Base-by-base conservation (phyloP, 345 rosid genomes). In the Angophora floribunda region DNA sequence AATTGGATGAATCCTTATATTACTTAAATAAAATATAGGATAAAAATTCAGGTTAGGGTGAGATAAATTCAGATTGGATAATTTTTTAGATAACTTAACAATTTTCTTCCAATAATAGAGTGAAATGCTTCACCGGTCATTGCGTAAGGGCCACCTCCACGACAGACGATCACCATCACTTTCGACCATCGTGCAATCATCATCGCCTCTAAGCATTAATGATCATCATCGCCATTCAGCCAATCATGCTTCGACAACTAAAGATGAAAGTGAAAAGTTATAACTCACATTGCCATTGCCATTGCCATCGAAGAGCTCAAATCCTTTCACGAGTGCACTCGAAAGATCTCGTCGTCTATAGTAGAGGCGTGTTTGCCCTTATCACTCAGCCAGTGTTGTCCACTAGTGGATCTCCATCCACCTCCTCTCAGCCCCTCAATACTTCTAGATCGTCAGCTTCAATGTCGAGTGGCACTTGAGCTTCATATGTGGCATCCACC, bases 181-280 rank as follows among this genome's bases (percentile, higher is more conserved):
- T 55, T 55, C 28, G 24, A 55, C 9, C 28, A 55, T 12, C 12
- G 9, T 55, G 61, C 28, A 9, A 4, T 55, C 61, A 28, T 55
- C 13, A n/a, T n/a, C n/a, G n/a, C n/a, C n/a, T n/a, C n/a, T n/a
- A n/a, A n/a, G n/a, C n/a, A n/a, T n/a, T n/a, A n/a, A n/a, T n/a
- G n/a, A n/a, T n/a, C n/a, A n/a, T n/a, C n/a, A 55, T 28, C 8
- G 2, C 28, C 22, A 55, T 21, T 26, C 8, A 19, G 0, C 5
- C 22, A 2, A 55, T 55, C 28, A 1, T 55, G 13, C 24, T 22
- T 22, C 12, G 2, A 12, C 28, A 1, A 55, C 1, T 55, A 28
- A 55, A 28, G 6, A 2, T 55, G 9, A 55, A 22, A 22, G 21
- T 0, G 28, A 55, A 0, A 9, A 55, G 61, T 55, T 55, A 21